Evolutionary conservation across 371 early-diverging fungal species (phyloP), one percentile per base, ranked within the genome.

Genomic region (Syncephalis fuscata): DNA sequence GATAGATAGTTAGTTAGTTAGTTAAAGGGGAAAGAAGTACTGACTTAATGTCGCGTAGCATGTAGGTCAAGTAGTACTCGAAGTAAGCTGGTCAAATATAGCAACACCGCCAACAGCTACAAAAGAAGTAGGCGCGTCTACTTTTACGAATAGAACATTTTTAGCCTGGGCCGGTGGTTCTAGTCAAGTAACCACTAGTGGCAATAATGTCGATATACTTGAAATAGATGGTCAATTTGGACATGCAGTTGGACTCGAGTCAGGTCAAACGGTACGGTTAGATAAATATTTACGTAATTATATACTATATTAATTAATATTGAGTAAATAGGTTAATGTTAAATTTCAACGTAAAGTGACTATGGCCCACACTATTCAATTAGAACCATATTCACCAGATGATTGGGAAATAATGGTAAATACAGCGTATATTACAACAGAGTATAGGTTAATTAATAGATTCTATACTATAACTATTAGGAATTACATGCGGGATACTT

Each of bases 321-420:
- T 16, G 41, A 26, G 14, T 45, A 20, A 16, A 21, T 49, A 82
- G 80, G 74, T 82, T 42, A 59, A 63, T 39, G 71, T 80, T 10
- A 76, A 71, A 32, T 75, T 83, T 56, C 64, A 71, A 42, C 67
- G 68, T 48, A 65, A 71, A 48, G 66, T 73, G 4, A 68, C 72
- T 20, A 55, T 55, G 11, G 81, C 80, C 7, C 50, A 63, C 7
- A 67, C 78, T 3, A 81, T 89, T 1, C 62, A 78, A 51, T 85
- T 87, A 1, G 86, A 82, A 39, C 90, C 90, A 2, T 56, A 70
- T 48, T 70, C 82, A 0, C 73, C 70, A 43, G 87, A 88, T 45
- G 91, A 90, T 56, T 90, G 88, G 88, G 88, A 90, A 54, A 82
- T 88, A 37, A 45, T 90, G 59, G 82, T 80, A 69, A 42, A 51